Conservation (phyloP, 2,329 filamentous ascomycete species). For the Trichoderma sp. region DNA sequence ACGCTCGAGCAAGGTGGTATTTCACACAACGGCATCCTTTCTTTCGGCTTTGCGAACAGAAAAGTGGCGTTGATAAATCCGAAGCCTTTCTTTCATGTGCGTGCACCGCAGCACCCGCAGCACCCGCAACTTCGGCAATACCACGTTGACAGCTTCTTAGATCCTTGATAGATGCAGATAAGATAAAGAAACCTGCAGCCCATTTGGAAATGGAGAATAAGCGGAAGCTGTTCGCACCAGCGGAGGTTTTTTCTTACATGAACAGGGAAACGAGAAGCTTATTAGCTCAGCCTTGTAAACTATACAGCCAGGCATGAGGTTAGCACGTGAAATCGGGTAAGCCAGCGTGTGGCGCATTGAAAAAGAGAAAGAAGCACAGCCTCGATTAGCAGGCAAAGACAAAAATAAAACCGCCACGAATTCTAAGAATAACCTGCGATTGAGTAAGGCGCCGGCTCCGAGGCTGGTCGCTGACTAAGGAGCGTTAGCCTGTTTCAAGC, state of each 20-base stretch:
- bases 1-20: not conserved
- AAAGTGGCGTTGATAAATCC: not conserved
- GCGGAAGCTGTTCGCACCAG: not conserved
- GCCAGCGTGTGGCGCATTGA: not conserved
- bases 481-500: not conserved
- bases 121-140: not conserved
- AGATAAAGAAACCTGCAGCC: not conserved
- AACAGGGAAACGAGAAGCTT: not conserved
- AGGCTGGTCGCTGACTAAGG: constrained; percentile 13
- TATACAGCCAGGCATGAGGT: not conserved
- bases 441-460: not conserved
- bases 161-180: not conserved
- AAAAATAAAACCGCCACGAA: not conserved
- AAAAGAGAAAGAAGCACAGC: not conserved
- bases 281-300: constrained; percentile 6
- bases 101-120: constrained; percentile 10
- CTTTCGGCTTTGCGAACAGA: not conserved
- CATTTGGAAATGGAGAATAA: not conserved
- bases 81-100: not conserved
- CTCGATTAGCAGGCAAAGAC: not conserved
- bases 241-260: not conserved
- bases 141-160: not conserved
- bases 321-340: not conserved
- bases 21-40: not conserved
- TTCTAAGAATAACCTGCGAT: constrained; percentile 22